Conservation (phyloP, 192 early-diverging fungal genomes). For the Entomortierella chlamydospora region DNA sequence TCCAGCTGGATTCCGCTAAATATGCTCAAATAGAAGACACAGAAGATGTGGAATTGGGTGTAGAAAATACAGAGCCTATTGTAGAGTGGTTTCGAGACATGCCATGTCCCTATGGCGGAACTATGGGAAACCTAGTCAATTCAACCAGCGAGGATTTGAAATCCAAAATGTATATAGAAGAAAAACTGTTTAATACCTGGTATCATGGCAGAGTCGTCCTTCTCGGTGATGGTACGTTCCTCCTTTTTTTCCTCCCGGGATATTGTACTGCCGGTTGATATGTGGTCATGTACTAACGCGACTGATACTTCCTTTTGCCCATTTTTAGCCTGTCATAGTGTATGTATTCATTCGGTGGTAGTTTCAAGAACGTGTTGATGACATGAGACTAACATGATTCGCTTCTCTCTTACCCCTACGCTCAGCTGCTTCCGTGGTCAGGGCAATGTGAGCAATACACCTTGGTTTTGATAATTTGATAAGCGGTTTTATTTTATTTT, state of each 20-base stretch:
- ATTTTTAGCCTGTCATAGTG: slow-evolving; percentile 13
- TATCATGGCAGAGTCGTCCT: slow-evolving; percentile 16
- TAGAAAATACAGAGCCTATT: not conserved
- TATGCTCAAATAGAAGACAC: not conserved
- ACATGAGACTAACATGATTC: not conserved
- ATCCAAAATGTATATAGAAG: slow-evolving; percentile 3
- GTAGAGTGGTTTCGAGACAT: not conserved
- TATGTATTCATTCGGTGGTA: not conserved
- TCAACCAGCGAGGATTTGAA: not conserved
- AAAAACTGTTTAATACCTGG: slow-evolving; percentile 16
- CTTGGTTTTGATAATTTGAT: not conserved
- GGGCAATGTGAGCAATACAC: not conserved
- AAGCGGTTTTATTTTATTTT: not conserved
- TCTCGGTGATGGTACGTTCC: slow-evolving; percentile 12
- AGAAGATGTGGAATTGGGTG: not conserved
- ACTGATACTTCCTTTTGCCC: not conserved
- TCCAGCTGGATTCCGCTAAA: not conserved
- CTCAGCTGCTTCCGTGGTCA: slow-evolving; percentile 4
- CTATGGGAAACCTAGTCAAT: slow-evolving; percentile 13
- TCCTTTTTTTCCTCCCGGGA: not conserved
- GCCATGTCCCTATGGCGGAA: slow-evolving; percentile 6
- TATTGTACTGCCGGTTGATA: not conserved
- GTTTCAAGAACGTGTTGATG: too few relatives aligned
- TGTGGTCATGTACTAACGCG: not conserved
- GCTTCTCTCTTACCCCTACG: not conserved